Evolutionary conservation across 345 rosid genomes (phyloP), one percentile per base, ranked within the genome.

Genomic region (Populus euphratica): DNA sequence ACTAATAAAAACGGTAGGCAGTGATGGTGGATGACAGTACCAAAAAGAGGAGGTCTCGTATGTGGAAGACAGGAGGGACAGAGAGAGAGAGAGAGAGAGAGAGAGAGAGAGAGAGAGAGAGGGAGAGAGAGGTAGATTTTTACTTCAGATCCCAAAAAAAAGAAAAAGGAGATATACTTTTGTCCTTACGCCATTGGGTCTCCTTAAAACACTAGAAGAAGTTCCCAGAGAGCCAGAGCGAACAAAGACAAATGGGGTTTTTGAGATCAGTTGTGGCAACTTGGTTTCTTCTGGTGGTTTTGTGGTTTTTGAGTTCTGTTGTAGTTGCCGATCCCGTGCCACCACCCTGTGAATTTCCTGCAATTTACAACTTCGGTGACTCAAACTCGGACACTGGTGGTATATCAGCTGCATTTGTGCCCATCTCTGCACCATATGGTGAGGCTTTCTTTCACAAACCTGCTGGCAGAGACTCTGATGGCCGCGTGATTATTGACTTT

Each of bases 341-440:
- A 0, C 80, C 78, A 0, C 80, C 78, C 16, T 94, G 97, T 72
- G 77, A 69, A 25, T 91, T 94, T 50, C 89, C 90, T 13, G 98
- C 96, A 20, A 86, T 94, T 54, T 92, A 94, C 87, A 94, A 92
- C 86, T 94, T 92, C 41, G 98, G 98, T 17, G 97, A 94, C 74
- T 92, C 98, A 27, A 92, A 94, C 78, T 88, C 98, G 25, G 96
- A 92, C 76, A 92, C 96, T 0, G 96, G 97, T 47, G 97, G 94
- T 27, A 88, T 90, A 41, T 94, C 96, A 20, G 94, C 97, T 38
- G 91, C 98, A 0, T 90, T 94, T 73, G 91, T 86, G 4, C 97
- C 91, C 4, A 85, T 88, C 25, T 74, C 59, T 14, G 81, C 87
- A 4, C 97, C 96, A 0, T 80, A 86, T 39, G 98, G 97, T 23